These are phyloP conservation scores for Fomitiporia mediterranea DNA, from an alignment of 1,284 basidiomycete species.

Conservation along the genomic window DNA sequence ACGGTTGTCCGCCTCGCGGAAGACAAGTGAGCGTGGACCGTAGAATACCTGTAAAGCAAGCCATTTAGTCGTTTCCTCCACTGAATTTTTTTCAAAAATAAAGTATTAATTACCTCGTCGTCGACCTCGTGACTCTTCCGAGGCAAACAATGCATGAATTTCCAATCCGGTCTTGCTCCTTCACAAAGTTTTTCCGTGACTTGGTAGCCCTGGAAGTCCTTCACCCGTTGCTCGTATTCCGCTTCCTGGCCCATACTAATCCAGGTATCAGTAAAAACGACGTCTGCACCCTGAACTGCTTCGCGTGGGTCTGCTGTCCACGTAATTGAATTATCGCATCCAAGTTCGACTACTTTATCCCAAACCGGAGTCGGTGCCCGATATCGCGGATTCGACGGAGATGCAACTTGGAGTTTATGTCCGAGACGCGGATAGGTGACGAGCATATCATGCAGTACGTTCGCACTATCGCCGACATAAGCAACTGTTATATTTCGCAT, in stretches of 20 bases:
- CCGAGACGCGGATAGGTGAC: constrained; percentile 92
- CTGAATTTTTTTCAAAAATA: constrained; percentile 23
- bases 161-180: constrained; percentile 80
- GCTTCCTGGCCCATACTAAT: constrained; percentile 99
- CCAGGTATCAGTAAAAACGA: constrained; percentile 97
- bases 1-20: constrained; percentile 78
- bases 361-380: constrained; percentile 78
- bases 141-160: constrained; percentile 95
- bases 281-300: constrained; percentile 86
- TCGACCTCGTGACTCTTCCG: constrained; percentile 92
- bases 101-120: constrained; percentile 77
- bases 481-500: constrained; percentile 77
- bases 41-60: constrained; percentile 57
- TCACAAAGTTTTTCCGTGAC: constrained; percentile 83
- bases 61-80: neutral
- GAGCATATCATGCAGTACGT: constrained; percentile 97
- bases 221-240: constrained; percentile 84
- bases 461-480: constrained; percentile 94
- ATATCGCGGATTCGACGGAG: constrained; percentile 58
- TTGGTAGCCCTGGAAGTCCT: constrained; percentile 91
- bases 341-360: constrained; percentile 67
- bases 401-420: constrained; percentile 82
- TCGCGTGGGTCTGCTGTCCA: constrained; percentile 80
- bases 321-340: constrained; percentile 65
- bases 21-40: constrained; percentile 69